These are phyloP conservation scores for Ganoderma boninense DNA, from an alignment of 1,284 basidiomycete species.

Conservation along the genomic window DNA sequence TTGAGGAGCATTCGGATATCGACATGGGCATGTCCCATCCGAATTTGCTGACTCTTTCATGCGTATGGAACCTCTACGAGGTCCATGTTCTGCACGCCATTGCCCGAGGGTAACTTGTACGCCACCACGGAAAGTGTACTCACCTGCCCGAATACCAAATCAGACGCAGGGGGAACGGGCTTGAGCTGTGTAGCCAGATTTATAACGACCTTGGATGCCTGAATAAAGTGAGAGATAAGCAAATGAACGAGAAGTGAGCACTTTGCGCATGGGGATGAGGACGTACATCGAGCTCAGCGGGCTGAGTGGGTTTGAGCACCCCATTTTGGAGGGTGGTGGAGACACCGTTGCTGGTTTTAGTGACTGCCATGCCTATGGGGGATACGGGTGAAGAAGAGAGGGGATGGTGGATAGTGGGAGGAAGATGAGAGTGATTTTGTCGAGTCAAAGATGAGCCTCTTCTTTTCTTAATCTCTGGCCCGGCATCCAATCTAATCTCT, in stretches of 20 bases:
- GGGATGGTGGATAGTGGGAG: constrained; percentile 7
- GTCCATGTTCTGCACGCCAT: not conserved
- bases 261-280: not conserved
- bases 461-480: not conserved
- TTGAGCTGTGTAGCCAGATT: constrained; percentile 47
- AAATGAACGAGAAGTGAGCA: not conserved
- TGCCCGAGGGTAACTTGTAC: constrained; percentile 3
- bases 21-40: constrained; percentile 41
- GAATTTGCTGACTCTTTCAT: not conserved
- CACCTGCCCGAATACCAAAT: constrained; percentile 55
- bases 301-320: constrained; percentile 13
- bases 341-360: constrained; percentile 1
- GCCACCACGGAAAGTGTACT: constrained; percentile 6
- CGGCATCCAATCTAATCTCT: constrained; percentile 31
- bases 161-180: constrained; percentile 48
- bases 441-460: constrained; percentile 12
- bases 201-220: constrained; percentile 56
- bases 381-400: not conserved
- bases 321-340: not conserved
- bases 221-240: not conserved
- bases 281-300: constrained; percentile 30
- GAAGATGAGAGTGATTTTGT: not conserved
- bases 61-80: not conserved
- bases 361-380: constrained; percentile 21
- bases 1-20: not conserved